Conservation (phyloP, 306 rosid genomes). For the Inga oerstediana region DNA sequence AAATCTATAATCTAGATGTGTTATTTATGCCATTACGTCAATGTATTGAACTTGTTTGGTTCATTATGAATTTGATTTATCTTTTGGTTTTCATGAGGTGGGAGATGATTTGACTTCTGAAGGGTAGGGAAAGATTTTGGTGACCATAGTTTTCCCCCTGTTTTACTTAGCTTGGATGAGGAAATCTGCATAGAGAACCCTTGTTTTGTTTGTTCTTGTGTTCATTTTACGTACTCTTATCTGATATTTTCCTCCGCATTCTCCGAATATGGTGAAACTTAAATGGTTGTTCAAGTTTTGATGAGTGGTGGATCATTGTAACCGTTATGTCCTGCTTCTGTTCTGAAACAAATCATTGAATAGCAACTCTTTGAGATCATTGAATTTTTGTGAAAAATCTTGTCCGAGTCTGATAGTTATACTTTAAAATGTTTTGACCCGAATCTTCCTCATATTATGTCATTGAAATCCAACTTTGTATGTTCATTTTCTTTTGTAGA, state of each 20-base stretch:
- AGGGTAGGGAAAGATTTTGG: background rate
- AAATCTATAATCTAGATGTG: background rate
- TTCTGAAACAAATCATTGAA: background rate
- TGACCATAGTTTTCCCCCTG: background rate
- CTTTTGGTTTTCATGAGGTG: background rate
- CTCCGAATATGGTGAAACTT: background rate
- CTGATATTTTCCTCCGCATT: background rate
- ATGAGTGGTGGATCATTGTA: background rate
- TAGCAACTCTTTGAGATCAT: background rate
- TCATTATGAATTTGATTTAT: background rate
- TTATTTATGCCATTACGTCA: background rate
- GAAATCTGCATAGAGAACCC: background rate
- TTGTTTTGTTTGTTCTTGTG: background rate
- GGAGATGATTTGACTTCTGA: background rate
- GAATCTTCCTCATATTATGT: too few relatives aligned
- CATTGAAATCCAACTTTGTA: background rate
- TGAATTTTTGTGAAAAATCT: background rate
- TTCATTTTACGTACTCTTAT: background rate
- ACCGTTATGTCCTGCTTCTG: background rate
- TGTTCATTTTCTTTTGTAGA: slow-evolving; percentile 24
- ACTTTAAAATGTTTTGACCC: too few relatives aligned
- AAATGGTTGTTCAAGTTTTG: background rate
- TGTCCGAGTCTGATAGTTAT: background rate
- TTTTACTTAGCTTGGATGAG: background rate
- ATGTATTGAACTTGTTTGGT: background rate